A percentile compares a stretch with the other conserved stretches of the same genome.
Conservation (phyloP, 495 filamentous ascomycete genomes). For the Aspergillus funiculosus region DNA sequence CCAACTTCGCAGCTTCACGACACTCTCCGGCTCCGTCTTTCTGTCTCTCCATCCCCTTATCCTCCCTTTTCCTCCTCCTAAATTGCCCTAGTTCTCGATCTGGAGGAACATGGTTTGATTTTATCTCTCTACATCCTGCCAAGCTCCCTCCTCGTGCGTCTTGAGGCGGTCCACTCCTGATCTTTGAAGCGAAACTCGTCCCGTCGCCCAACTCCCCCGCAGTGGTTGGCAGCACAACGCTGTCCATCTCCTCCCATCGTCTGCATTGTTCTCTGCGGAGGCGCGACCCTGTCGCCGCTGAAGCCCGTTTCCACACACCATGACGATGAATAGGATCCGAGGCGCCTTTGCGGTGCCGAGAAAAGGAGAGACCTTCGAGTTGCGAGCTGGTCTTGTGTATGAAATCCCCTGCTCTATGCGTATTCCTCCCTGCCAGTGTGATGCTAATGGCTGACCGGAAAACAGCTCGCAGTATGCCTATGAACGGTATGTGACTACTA, state of each 20-base stretch:
- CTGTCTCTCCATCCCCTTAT: constrained; percentile 14
- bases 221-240: constrained; percentile 25
- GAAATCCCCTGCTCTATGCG: constrained; percentile 21
- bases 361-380: constrained; percentile 98
- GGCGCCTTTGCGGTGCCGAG: constrained; percentile 86
- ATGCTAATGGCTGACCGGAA: constrained; percentile 23
- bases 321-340: constrained; percentile 94
- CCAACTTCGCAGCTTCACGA: too few species aligned
- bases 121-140: too few species aligned
- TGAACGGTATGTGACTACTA: constrained; percentile 60
- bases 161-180: constrained; percentile 7
- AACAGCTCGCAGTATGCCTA: constrained; percentile 91
- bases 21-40: constrained; percentile 14
- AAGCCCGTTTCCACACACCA: constrained; percentile 39
- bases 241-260: constrained; percentile 11
- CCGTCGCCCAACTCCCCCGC: constrained; percentile 32
- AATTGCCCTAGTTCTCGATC: neutral
- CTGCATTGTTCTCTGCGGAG: constrained; percentile 32
- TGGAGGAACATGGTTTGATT: constrained; percentile 3
- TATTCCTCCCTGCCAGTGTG: too few species aligned
- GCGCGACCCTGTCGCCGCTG: constrained; percentile 47
- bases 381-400: constrained; percentile 88
- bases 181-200: constrained; percentile 30
- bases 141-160: constrained; percentile 15
- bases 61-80: constrained; percentile 7